These are phyloP conservation scores for Gossypium schwendimanii DNA, from an alignment of 441 rosid species.

Conservation along the genomic window DNA sequence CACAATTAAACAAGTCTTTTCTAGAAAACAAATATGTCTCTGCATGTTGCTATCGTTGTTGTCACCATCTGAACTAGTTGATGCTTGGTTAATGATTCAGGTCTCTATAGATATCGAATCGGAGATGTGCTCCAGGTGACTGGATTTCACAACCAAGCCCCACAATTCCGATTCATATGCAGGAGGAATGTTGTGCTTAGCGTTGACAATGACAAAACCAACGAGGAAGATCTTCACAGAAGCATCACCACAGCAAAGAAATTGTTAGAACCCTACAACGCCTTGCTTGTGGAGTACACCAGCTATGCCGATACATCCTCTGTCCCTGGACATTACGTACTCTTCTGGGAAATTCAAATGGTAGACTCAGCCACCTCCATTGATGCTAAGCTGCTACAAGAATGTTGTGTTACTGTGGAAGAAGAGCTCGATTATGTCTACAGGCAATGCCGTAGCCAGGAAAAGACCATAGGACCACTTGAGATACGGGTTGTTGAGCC, in stretches of 20 bases:
- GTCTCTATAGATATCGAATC: slow-evolving; percentile 63
- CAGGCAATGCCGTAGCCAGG: slow-evolving; percentile 64
- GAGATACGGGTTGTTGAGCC: slow-evolving; percentile 72
- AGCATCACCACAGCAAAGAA: slow-evolving; percentile 62
- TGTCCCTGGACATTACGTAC: slow-evolving; percentile 79
- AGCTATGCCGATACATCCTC: slow-evolving; percentile 75
- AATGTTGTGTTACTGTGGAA: slow-evolving; percentile 69
- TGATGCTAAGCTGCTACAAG: slow-evolving; percentile 39
- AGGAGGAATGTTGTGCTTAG: slow-evolving; percentile 87
- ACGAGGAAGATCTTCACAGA: slow-evolving; percentile 83
- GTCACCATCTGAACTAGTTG: slow-evolving; percentile 6
- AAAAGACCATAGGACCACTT: slow-evolving; percentile 63
- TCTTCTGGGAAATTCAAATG: slow-evolving; percentile 69
- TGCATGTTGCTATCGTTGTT: neutral
- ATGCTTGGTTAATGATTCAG: slow-evolving; percentile 23
- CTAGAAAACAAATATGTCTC: neutral
- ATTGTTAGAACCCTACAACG: slow-evolving; percentile 47
- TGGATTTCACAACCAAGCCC: slow-evolving; percentile 73
- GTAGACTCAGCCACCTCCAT: slow-evolving; percentile 18
- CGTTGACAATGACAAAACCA: slow-evolving; percentile 83
- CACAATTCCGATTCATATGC: slow-evolving; percentile 84
- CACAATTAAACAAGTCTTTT: neutral
- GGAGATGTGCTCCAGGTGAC: slow-evolving; percentile 88
- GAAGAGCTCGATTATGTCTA: slow-evolving; percentile 73
- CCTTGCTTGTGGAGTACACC: slow-evolving; percentile 73